Conservation (phyloP, 2,329 filamentous ascomycete species). For the Cytospora leucostoma region DNA sequence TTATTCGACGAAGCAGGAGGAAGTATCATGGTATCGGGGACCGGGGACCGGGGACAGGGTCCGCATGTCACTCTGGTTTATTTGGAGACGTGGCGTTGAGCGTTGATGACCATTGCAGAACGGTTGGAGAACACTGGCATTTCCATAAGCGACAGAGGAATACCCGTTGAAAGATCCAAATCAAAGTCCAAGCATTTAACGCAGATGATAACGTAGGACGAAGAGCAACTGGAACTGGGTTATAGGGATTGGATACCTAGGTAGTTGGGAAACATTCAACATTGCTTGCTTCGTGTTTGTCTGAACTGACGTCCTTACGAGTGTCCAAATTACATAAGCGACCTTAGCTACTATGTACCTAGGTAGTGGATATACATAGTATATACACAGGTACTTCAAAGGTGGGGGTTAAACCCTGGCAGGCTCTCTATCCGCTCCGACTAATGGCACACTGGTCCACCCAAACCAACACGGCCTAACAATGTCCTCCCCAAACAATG, state of each 20-base stretch:
- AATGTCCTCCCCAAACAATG: too few species aligned
- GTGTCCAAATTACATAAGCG: conserved; percentile 2
- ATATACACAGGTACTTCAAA: background rate
- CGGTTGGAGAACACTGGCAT: background rate
- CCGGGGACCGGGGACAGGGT: too few species aligned
- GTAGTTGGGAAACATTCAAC: too few species aligned
- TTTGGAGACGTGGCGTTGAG: background rate
- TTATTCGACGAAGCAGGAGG: background rate
- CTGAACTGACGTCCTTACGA: background rate
- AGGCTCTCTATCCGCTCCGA: background rate
- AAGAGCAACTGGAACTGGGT: background rate
- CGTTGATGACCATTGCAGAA: background rate
- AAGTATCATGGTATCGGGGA: background rate
- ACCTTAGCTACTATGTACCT: too few species aligned
- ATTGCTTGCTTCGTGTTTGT: too few species aligned
- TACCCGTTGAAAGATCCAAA: conserved; percentile 12
- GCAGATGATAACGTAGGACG: background rate
- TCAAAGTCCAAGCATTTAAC: background rate
- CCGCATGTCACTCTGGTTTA: background rate
- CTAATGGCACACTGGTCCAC: background rate
- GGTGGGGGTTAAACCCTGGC: background rate
- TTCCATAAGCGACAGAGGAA: conserved; percentile 2
- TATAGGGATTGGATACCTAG: too few species aligned
- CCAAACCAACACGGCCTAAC: background rate
- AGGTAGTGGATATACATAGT: background rate